Evolutionary conservation across 352 stramenopile genomes (phyloP), one percentile per base, ranked within the genome.

Genomic region (Globisporangium radiosum): DNA sequence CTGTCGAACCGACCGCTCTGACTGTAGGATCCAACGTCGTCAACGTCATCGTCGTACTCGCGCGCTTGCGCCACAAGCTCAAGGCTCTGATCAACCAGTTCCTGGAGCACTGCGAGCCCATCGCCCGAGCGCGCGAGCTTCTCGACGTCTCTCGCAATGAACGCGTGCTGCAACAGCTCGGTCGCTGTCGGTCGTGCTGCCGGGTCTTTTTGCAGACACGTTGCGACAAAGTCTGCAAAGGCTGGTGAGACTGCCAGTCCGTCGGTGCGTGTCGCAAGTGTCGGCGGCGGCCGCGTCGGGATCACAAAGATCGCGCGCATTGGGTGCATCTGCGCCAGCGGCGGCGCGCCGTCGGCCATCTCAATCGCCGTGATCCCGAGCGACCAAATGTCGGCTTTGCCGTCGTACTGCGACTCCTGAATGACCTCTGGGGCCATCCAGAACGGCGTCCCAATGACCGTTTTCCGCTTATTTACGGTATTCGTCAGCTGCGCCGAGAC

Each of bases 361-460:
- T 97, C 89, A 55, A 97, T 90, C 25, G 88, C 88, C 1, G 89
- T 97, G 65, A 97, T 96, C 0, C 89, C 85, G 40, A 94, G 68
- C 42, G 81, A 91, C 81, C 81, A 93, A 54, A 93, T 78, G 44
- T 93, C 83, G 13, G 81, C 83, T 58, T 93, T 94, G 52, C 75
- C 70, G 60, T 95, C 82, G 63, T 95, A 94, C 54, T 85, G 69
- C 17, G 88, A 79, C 73, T 96, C 74, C 62, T 90, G 79, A 50
- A 97, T 96, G 42, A 97, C 89, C 60, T 97, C 88, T 5, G 88
- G 88, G 19, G 89, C 88, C 89, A 97, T 96, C 87, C 88, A 97
- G 67, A 94, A 97, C 6, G 89, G 89, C 15, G 89, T 96, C 33
- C 89, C 89, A 45, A 95, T 89, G 38, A 96, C 87, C 8, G 88